Evolutionary conservation across 2,329 filamentous ascomycete genomes (phyloP).

Genomic region (Colletotrichum sp.): DNA sequence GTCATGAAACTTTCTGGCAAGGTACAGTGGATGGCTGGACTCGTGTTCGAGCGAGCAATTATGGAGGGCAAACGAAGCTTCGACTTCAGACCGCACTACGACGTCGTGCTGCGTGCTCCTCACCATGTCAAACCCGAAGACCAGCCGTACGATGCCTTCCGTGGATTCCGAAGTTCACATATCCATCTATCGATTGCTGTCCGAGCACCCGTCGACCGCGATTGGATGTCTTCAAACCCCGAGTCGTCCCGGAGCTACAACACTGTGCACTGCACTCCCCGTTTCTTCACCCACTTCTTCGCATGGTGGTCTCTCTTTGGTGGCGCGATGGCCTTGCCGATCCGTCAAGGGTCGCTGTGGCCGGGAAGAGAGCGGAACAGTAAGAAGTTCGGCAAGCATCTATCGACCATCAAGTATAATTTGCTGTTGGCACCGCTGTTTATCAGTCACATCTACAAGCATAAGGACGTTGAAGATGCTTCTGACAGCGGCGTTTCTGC

Average conservation of each 20-base stretch:
- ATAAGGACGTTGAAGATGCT: slow-evolving; percentile 92
- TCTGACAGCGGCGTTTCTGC: slow-evolving; percentile 79
- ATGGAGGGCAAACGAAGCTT: slow-evolving; percentile 78
- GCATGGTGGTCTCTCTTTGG: slow-evolving; percentile 98
- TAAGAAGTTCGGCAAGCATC: slow-evolving; percentile 96
- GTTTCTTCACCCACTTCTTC: slow-evolving; percentile 98
- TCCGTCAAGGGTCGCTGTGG: slow-evolving; percentile 91
- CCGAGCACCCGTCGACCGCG: slow-evolving; percentile 82
- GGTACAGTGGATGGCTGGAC: slow-evolving; percentile 88
- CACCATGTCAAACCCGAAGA: slow-evolving; percentile 68
- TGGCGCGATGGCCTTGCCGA: slow-evolving; percentile 90
- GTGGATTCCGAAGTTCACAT: slow-evolving; percentile 94
- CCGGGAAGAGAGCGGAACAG: slow-evolving; percentile 93
- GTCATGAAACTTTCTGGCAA: slow-evolving; percentile 98
- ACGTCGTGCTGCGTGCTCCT: slow-evolving; percentile 85
- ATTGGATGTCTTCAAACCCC: slow-evolving; percentile 80
- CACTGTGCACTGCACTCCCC: slow-evolving; percentile 89
- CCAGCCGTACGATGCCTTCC: slow-evolving; percentile 85
- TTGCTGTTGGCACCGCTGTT: slow-evolving; percentile 90
- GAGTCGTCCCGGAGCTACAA: slow-evolving; percentile 92
- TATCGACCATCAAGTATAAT: slow-evolving; percentile 99
- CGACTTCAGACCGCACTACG: slow-evolving; percentile 90
- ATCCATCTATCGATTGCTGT: slow-evolving; percentile 96
- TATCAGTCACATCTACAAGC: slow-evolving; percentile 97
- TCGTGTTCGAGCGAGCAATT: slow-evolving; percentile 90